These are phyloP conservation scores for Phytophthora pinifolia DNA, from an alignment of 352 stramenopile species.

Conservation along the genomic window DNA sequence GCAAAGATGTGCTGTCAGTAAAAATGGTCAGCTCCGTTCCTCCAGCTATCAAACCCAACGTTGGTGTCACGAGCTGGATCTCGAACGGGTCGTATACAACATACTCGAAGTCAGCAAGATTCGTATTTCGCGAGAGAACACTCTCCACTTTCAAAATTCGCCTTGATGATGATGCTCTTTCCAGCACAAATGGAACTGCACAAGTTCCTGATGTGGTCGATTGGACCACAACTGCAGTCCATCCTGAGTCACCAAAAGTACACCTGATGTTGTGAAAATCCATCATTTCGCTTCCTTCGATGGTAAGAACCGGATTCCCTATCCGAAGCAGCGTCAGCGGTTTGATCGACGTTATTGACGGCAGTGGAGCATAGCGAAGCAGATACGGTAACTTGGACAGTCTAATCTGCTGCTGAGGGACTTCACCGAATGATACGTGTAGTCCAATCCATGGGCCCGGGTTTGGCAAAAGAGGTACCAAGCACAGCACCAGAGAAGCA, in stretches of 20 bases:
- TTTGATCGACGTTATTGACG: slow-evolving; percentile 22
- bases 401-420: neutral
- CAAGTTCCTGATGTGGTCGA: slow-evolving; percentile 17
- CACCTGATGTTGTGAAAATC: slow-evolving; percentile 28
- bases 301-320: slow-evolving; percentile 15
- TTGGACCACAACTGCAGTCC: slow-evolving; percentile 11
- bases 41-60: slow-evolving; percentile 19
- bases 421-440: slow-evolving; percentile 20
- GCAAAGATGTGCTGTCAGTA: slow-evolving; percentile 26
- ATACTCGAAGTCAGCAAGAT: slow-evolving; percentile 28
- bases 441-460: slow-evolving; percentile 33
- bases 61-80: slow-evolving; percentile 16
- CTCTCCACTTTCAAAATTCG: slow-evolving; percentile 31
- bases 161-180: slow-evolving; percentile 10
- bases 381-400: slow-evolving; percentile 19
- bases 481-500: slow-evolving; percentile 29
- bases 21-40: slow-evolving; percentile 24
- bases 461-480: slow-evolving; percentile 26
- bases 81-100: slow-evolving; percentile 26
- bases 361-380: slow-evolving; percentile 32
- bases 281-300: slow-evolving; percentile 26
- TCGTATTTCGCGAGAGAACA: slow-evolving; percentile 4
- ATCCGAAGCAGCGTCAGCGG: slow-evolving; percentile 19
- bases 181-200: slow-evolving; percentile 21
- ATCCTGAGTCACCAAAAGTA: slow-evolving; percentile 28